Evolutionary conservation across 768 basidiomycete species (phyloP).

Genomic region (Podaxis sp.): DNA sequence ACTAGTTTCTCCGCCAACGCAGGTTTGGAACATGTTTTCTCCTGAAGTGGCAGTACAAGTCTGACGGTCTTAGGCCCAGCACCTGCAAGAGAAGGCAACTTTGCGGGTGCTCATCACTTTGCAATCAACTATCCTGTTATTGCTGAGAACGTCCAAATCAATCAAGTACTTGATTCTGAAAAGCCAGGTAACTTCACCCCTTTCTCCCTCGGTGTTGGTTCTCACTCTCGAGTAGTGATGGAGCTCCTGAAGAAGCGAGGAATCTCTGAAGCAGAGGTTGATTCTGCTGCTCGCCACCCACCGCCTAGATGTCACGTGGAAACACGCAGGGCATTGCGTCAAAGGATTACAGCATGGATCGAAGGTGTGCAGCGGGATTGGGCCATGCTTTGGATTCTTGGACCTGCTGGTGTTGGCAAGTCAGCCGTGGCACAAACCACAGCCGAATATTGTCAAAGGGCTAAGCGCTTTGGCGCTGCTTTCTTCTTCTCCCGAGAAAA

Average conservation of each 20-base stretch:
- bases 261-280: not conserved
- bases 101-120: not conserved
- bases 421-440: constrained; percentile 7
- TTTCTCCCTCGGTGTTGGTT: no score
- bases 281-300: constrained; percentile 9
- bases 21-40: no score
- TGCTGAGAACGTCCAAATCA: no score
- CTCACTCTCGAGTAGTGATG: not conserved
- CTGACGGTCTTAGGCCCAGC: no score
- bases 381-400: constrained; percentile 6
- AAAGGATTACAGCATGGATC: constrained; percentile 1
- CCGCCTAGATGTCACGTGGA: constrained; percentile 9
- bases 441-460: not conserved
- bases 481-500: constrained; percentile 4
- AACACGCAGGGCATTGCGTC: not conserved
- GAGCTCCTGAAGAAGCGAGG: not conserved
- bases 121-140: not conserved
- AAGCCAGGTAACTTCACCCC: not conserved
- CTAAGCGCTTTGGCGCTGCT: not conserved
- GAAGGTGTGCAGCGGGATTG: not conserved
- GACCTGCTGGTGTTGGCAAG: constrained; percentile 8
- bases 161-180: not conserved
- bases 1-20: no score
- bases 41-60: no score
- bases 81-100: not conserved